These are phyloP conservation scores for Trypanosoma lewisi DNA, from an alignment of 208 protist genomes.

Conservation along the genomic window DNA sequence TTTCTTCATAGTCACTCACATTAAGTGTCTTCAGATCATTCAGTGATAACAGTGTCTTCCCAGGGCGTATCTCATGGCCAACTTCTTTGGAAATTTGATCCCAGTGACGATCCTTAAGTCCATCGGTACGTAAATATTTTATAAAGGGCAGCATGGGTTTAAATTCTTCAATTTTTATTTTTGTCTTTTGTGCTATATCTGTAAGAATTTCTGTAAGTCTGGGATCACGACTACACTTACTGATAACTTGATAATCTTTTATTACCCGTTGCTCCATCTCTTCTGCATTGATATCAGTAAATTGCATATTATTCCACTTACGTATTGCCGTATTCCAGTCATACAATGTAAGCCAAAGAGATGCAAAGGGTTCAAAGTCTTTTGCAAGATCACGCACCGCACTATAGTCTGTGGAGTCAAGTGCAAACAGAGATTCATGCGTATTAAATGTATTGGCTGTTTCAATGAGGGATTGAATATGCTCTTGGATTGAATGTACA, in stretches of 20 bases:
- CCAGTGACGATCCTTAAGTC: constrained; percentile 97
- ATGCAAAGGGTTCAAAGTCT: constrained; percentile 96
- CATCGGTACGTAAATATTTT: constrained; percentile 93
- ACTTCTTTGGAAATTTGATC: constrained; percentile 91
- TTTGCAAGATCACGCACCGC: constrained; percentile 82
- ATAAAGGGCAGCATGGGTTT: constrained; percentile 94
- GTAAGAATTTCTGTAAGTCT: constrained; percentile 81
- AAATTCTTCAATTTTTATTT: constrained; percentile 94
- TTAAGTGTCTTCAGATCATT: constrained; percentile 75
- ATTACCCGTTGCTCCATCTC: constrained; percentile 88
- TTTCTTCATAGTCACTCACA: constrained; percentile 80
- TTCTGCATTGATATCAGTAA: constrained; percentile 87
- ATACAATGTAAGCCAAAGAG: constrained; percentile 93
- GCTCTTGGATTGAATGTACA: constrained; percentile 77
- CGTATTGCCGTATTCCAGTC: constrained; percentile 81
- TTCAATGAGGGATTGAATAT: constrained; percentile 82
- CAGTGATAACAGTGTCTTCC: constrained; percentile 86
- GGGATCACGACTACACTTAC: constrained; percentile 75
- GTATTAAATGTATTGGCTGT: constrained; percentile 93
- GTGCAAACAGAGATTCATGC: constrained; percentile 93
- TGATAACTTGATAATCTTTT: constrained; percentile 79
- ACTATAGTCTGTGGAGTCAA: constrained; percentile 93
- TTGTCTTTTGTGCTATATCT: constrained; percentile 86
- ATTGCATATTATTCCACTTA: constrained; percentile 82
- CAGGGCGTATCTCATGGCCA: constrained; percentile 87